Conservation (phyloP, 192 early-diverging fungal species). For the Umbelopsis ramanniana region DNA sequence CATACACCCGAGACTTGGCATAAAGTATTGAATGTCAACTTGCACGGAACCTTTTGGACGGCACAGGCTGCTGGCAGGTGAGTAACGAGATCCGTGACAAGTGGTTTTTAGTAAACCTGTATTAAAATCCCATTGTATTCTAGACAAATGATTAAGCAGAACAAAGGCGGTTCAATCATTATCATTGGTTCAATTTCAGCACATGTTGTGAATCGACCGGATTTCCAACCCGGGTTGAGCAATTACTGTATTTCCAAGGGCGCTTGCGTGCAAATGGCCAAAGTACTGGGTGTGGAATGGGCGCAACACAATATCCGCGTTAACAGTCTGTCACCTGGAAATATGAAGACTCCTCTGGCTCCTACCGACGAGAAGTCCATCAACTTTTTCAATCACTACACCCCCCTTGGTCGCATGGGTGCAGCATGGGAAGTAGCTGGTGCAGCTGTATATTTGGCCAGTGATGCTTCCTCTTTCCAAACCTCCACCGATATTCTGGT, state of each 20-base stretch:
- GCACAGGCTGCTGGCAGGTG: slow-evolving; percentile 36
- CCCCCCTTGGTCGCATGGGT: slow-evolving; percentile 34
- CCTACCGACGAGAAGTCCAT: slow-evolving; percentile 17
- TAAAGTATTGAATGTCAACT: slow-evolving; percentile 30
- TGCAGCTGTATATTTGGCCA: slow-evolving; percentile 30
- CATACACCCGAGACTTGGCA: slow-evolving; percentile 27
- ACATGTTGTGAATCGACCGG: slow-evolving; percentile 33
- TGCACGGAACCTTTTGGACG: slow-evolving; percentile 32
- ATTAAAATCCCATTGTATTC: background rate
- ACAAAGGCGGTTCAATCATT: slow-evolving; percentile 34
- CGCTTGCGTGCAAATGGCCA: slow-evolving; percentile 43
- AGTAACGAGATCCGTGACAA: background rate
- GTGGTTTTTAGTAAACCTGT: no score
- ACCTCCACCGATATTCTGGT: slow-evolving; percentile 25
- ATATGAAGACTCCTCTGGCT: slow-evolving; percentile 28
- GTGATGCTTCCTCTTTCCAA: slow-evolving; percentile 33
- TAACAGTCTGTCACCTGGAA: slow-evolving; percentile 37
- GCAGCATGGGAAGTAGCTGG: slow-evolving; percentile 24
- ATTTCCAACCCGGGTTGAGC: slow-evolving; percentile 33
- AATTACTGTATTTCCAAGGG: slow-evolving; percentile 46
- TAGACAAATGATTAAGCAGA: slow-evolving; percentile 25
- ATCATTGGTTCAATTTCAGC: slow-evolving; percentile 41
- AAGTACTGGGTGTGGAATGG: slow-evolving; percentile 43
- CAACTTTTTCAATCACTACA: slow-evolving; percentile 25
- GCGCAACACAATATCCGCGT: slow-evolving; percentile 35